phyloP scores from a whole-genome alignment of 1,139 yeast genomes.

The Debaryomyces robertsiae region DNA sequence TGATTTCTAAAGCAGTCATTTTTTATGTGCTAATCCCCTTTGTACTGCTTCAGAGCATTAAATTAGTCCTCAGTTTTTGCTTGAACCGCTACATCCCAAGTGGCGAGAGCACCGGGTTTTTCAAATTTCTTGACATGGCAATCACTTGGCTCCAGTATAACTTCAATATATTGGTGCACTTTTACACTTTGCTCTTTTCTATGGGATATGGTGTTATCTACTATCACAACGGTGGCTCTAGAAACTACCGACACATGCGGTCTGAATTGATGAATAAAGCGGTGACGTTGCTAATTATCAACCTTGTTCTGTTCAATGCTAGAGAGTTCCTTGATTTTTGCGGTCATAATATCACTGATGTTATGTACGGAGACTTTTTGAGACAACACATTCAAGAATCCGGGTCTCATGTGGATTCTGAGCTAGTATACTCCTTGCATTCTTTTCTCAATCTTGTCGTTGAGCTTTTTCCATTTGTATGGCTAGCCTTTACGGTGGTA shows the following conservation, averaged over 20 bases:
- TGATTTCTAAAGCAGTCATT: slow-evolving; percentile 36
- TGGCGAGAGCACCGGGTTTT: slow-evolving; percentile 9
- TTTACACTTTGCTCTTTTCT: slow-evolving; percentile 31
- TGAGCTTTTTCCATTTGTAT: slow-evolving; percentile 15
- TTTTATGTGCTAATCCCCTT: slow-evolving; percentile 33
- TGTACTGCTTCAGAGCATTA: slow-evolving; percentile 16
- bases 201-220: slow-evolving; percentile 47
- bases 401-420: not conserved
- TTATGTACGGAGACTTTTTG: slow-evolving; percentile 2
- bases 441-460: slow-evolving; percentile 6
- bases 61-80: slow-evolving; percentile 18
- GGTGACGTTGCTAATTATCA: slow-evolving; percentile 17
- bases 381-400: not conserved
- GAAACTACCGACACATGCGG: slow-evolving; percentile 33
- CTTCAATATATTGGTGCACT: slow-evolving; percentile 14
- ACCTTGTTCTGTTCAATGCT: slow-evolving; percentile 13
- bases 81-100: slow-evolving; percentile 20
- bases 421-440: not conserved
- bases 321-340: slow-evolving; percentile 2
- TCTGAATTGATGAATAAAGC: slow-evolving; percentile 22
- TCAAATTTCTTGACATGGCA: slow-evolving; percentile 6
- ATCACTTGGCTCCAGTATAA: slow-evolving; percentile 9
- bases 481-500: slow-evolving; percentile 21
- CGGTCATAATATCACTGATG: not conserved
- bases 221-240: slow-evolving; percentile 28